Base-by-base conservation (phyloP, 257 asterid species). In the Salvia rosmarinus region DNA sequence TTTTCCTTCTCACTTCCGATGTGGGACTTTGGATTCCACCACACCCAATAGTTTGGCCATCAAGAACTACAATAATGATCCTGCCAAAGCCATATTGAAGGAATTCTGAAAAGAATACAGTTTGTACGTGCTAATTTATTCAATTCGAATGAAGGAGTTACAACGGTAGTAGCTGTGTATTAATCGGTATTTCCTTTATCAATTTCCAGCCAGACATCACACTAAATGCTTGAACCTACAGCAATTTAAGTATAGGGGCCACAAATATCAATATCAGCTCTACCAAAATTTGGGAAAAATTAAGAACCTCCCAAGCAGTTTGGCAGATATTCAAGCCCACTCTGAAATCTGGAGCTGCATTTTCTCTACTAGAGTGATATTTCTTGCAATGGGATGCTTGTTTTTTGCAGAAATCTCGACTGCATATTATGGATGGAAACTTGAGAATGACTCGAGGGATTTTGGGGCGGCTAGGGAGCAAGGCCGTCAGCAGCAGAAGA, bases 391-490 rank as follows among this genome's bases (percentile, higher is more conserved):
- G 84, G 78, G 80, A 79, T 71, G 76, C 47, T 71, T 13, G 50
- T 34, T 44, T 7, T 60, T 59, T 20, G 49, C 65, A 35, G 66
- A 58, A 66, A 66, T 20, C 17, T 32, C 39, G 11, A 42, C 34
- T 70, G 39, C 50, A n/a, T 32, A 39, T 40, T 65, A 84, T 84
- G 89, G 78, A 55, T 60, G 82, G 81, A 66, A 70, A 20, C 70
- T 52, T 49, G 67, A 82, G 74, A 52, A 80, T 68, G 74, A 71
- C n/a, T 25, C 74, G 77, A 42, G 72, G 83, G 51, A 51, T 88
- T 37, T 77, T 78, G 11, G 76, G 86, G 19, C 74, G 77, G 81
- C 73, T 82, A 19, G 81, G 82, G 58, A 44, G 59, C 75, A 79
- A 66, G 74, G 65, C 25, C 4, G 67, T 20, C 19, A 84, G 80